Evolutionary conservation across 2,329 filamentous ascomycete genomes (phyloP).

Genomic region (Laburnicola sp.): DNA sequence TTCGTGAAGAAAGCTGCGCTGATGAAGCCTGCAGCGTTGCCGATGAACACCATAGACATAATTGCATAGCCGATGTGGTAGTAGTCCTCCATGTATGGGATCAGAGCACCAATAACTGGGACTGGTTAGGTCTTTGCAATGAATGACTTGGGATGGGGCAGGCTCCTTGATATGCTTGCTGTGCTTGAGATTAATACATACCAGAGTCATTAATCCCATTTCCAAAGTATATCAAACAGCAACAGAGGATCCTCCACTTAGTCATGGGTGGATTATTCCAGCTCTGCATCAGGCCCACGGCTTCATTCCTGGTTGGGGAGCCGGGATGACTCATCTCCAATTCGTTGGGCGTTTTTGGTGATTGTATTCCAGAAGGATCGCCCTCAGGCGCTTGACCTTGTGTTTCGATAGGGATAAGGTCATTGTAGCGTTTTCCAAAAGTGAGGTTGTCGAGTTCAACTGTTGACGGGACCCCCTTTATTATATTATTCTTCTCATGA

Average conservation of each 20-base stretch:
- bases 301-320: slow-evolving; percentile 49
- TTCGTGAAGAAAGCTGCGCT: slow-evolving; percentile 71
- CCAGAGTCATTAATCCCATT: slow-evolving; percentile 74
- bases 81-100: slow-evolving; percentile 77
- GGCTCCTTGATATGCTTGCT: too few relatives aligned
- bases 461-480: slow-evolving; percentile 27
- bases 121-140: background rate
- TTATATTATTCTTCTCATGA: slow-evolving; percentile 28
- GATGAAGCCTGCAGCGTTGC: slow-evolving; percentile 77
- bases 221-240: slow-evolving; percentile 67
- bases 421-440: slow-evolving; percentile 27
- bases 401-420: slow-evolving; percentile 17
- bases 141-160: background rate
- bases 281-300: slow-evolving; percentile 56
- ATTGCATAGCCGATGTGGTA: slow-evolving; percentile 77
- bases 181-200: slow-evolving; percentile 17
- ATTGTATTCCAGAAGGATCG: slow-evolving; percentile 20
- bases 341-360: slow-evolving; percentile 44
- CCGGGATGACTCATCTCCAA: slow-evolving; percentile 60
- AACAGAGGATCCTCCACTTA: slow-evolving; percentile 66
- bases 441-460: slow-evolving; percentile 43
- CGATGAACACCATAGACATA: slow-evolving; percentile 80
- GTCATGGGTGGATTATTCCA: slow-evolving; percentile 66
- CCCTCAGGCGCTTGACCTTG: slow-evolving; percentile 18
- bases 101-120: slow-evolving; percentile 69